A percentile compares a stretch with the other conserved stretches of the same genome.
phyloP scores from a whole-genome alignment of 2,329 filamentous ascomycete species.

The Coniella lustricola region DNA sequence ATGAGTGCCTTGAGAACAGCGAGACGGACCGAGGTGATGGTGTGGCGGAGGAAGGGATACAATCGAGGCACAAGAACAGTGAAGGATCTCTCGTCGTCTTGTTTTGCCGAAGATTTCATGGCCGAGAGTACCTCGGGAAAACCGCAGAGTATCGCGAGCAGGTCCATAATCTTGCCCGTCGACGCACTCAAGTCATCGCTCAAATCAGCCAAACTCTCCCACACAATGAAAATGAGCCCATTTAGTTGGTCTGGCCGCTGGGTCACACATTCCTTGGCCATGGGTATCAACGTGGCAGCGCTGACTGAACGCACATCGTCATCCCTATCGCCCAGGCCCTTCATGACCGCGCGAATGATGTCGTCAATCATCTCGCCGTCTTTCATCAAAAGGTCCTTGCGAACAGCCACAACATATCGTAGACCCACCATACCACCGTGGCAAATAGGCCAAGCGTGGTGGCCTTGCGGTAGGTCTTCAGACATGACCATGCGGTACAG shows the following conservation, averaged over 20 bases:
- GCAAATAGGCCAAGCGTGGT: constrained; percentile 84
- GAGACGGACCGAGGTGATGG: constrained; percentile 89
- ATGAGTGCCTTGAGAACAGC: constrained; percentile 87
- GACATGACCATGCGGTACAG: constrained; percentile 91
- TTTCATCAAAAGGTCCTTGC: constrained; percentile 82
- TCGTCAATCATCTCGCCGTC: constrained; percentile 86
- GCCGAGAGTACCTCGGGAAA: constrained; percentile 88
- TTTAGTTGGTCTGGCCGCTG: constrained; percentile 73
- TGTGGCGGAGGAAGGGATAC: constrained; percentile 93
- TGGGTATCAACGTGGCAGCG: constrained; percentile 93
- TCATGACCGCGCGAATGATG: constrained; percentile 87
- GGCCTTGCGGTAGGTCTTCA: constrained; percentile 65
- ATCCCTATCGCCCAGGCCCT: constrained; percentile 81
- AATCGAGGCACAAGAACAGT: constrained; percentile 85
- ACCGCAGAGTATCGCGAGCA: constrained; percentile 89
- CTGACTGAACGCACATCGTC: constrained; percentile 96
- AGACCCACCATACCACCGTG: constrained; percentile 98
- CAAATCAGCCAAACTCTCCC: constrained; percentile 94
- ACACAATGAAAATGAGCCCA: constrained; percentile 85
- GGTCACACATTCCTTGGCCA: constrained; percentile 88
- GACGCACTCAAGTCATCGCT: constrained; percentile 95
- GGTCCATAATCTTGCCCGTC: constrained; percentile 97
- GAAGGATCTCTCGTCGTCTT: constrained; percentile 83
- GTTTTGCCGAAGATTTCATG: constrained; percentile 83
- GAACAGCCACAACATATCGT: constrained; percentile 88